phyloP scores from a whole-genome alignment of 257 asterid species.

The Gynochthodes officinalis region DNA sequence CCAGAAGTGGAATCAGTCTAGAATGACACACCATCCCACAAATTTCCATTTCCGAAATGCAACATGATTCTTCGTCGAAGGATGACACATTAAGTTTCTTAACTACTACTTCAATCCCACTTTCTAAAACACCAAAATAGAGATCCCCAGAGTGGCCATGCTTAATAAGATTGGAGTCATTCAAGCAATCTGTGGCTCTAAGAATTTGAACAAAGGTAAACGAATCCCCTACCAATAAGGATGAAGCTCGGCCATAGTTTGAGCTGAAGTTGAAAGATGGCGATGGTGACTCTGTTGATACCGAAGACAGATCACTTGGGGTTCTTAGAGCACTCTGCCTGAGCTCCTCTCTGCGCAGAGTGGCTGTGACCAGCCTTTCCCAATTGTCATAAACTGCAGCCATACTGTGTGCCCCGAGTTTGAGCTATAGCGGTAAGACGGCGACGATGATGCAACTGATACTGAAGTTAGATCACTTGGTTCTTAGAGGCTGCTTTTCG shows the following conservation, averaged over 20 bases:
- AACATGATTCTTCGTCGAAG: background rate
- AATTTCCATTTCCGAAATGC: background rate
- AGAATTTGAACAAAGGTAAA: background rate
- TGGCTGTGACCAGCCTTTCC: conserved; percentile 12
- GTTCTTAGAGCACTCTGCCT: background rate
- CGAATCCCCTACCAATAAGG: background rate
- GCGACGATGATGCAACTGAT: too few relatives aligned
- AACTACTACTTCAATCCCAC: background rate
- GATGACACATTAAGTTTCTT: background rate
- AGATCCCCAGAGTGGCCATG: conserved; percentile 3
- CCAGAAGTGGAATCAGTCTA: conserved; percentile 14
- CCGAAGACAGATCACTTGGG: conserved; percentile 5
- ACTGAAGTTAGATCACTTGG: too few relatives aligned
- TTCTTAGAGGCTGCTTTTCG: too few relatives aligned
- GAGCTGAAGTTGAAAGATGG: conserved; percentile 2
- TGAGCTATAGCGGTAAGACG: too few relatives aligned
- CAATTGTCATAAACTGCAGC: conserved; percentile 2
- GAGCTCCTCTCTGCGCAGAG: conserved; percentile 11
- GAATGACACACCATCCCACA: background rate
- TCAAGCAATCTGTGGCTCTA: background rate
- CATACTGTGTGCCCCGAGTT: background rate
- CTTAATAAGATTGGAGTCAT: background rate
- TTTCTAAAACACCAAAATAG: background rate
- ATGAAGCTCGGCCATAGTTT: background rate
- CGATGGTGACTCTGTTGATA: background rate